Evolutionary conservation across 805 yeast species (phyloP), one percentile per base, ranked within the genome.

Genomic region (Wickerhamomyces mucosus): DNA sequence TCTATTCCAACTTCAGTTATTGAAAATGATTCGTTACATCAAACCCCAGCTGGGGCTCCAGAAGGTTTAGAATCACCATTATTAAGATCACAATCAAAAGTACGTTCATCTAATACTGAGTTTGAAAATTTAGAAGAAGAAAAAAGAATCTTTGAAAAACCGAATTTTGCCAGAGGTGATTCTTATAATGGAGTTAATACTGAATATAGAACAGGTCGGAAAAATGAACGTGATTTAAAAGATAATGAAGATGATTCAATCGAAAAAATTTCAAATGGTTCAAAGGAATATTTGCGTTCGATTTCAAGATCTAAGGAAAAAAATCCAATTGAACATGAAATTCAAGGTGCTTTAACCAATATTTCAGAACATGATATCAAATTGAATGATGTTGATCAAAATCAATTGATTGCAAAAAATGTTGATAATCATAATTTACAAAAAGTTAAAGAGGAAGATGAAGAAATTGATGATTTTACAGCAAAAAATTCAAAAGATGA

Each of bases 141-240:
- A 27, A 15, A 14, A 33, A 35, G 18, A 7, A 13, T 18, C 16
- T n/a, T 27, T 13, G 22, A 27, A 12, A 61, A 50, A 35, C 85
- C 86, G 2, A 83, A 78, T 54, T 61, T 80, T 45, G 88, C 89
- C 3, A 64, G 81, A 38, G 92, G 89, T 22, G 88, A 78, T 40
- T 75, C 86, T 2, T 79, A 79, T 49, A 81, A 77, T 44, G 68
- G 70, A 44, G 71, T 75, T 9, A n/a, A n/a, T n/a, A 61, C 65
- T 29, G 53, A 63, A 26, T 66, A 15, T 15, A 34, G 40, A 32
- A 15, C 29, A 6, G 41, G 42, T 21, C 34, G 44, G 24, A 7
- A n/a, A 23, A 16, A 9, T 13, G 15, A 10, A 23, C 10, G 7
- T 8, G 16, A 23, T 14, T 15, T 7, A 6, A 23, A 11, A 13